Percentiles rank a stretch among this genome's conserved stretches.
These are phyloP conservation scores for Galium porrigens DNA, from an alignment of 305 asterid species.

Conservation along the genomic window DNA sequence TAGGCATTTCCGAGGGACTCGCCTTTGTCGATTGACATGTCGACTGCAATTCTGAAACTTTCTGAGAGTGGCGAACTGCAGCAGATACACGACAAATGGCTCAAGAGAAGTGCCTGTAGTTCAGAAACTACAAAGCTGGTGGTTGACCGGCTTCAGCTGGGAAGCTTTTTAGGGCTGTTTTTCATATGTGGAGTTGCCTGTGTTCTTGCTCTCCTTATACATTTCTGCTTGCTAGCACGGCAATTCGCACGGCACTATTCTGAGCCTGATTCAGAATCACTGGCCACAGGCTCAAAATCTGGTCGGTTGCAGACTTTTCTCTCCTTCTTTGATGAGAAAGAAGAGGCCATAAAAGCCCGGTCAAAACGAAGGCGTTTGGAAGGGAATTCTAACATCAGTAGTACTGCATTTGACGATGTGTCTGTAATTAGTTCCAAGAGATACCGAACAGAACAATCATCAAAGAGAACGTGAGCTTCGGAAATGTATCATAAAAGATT, in stretches of 20 bases:
- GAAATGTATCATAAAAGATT: neutral
- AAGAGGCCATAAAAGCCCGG: constrained; percentile 25
- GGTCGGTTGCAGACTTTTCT: constrained; percentile 31
- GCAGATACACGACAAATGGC: constrained; percentile 57
- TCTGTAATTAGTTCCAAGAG: constrained; percentile 16
- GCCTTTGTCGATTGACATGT: constrained; percentile 48
- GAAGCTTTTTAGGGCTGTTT: constrained; percentile 53
- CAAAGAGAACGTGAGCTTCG: constrained; percentile 15
- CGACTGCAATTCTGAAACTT: constrained; percentile 49
- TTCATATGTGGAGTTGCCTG: constrained; percentile 39
- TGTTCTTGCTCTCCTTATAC: constrained; percentile 32
- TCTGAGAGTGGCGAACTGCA: constrained; percentile 61
- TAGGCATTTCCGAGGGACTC: constrained; percentile 64
- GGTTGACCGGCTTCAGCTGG: constrained; percentile 36
- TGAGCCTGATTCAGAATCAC: constrained; percentile 18
- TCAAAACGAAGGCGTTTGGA: constrained; percentile 23
- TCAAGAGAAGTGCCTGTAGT: constrained; percentile 39
- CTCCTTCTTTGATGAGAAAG: constrained; percentile 41
- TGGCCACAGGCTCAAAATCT: constrained; percentile 20
- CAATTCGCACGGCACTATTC: constrained; percentile 23
- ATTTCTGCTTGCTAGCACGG: constrained; percentile 22
- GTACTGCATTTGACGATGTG: constrained; percentile 11
- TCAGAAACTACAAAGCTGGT: constrained; percentile 28
- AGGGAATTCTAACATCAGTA: constrained; percentile 17
- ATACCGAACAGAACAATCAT: constrained; percentile 11